Evolutionary conservation across 352 stramenopile genomes (phyloP), one percentile per base, ranked within the genome.

Genomic region (Globisporangium heterothallicum): DNA sequence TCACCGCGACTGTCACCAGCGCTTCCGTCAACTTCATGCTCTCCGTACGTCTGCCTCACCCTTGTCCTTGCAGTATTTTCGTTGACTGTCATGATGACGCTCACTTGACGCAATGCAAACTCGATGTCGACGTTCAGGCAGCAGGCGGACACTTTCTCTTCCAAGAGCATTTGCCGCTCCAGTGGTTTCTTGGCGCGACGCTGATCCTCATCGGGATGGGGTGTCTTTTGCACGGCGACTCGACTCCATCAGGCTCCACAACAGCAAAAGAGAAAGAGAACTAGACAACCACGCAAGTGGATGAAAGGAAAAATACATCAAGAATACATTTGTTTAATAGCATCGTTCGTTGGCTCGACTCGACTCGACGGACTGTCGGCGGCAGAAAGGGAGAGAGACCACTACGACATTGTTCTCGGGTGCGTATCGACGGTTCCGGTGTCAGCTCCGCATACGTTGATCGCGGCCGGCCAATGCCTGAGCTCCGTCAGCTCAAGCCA

Each of bases 401-500:
- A n/a, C 49, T 51, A 52, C 8, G 19, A 32, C 16, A 44, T 34
- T 19, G n/a, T 14, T 42, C 25, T 44, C 25, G 24, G 21, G 6
- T 14, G 36, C 25, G 52, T 41, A 35, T 25, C 45, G 19, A 32
- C 44, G 19, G 21, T 40, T 9, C 29, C 26, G 8, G 35, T 19
- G 42, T 49, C 38, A 2, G 35, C 27, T 3, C 74, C 69, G 35
- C 74, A 81, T 8, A 90, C 72, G 53, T 90, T 81, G 53, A 91
- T 82, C 19, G 67, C 77, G 26, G 68, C 72, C 0, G 82, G 84
- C 84, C 84, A 95, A 51, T 92, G 78, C 50, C 79, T 55, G 1
- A 95, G 64, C 45, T 90, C 78, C 0, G 69, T 72, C 2, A 95
- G 73, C 56, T 92, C 79, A 6, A 95, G 66, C 84, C 84, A 95